Base-by-base conservation (phyloP, 345 rosid genomes). In the Pseudoturritis turrita region DNA sequence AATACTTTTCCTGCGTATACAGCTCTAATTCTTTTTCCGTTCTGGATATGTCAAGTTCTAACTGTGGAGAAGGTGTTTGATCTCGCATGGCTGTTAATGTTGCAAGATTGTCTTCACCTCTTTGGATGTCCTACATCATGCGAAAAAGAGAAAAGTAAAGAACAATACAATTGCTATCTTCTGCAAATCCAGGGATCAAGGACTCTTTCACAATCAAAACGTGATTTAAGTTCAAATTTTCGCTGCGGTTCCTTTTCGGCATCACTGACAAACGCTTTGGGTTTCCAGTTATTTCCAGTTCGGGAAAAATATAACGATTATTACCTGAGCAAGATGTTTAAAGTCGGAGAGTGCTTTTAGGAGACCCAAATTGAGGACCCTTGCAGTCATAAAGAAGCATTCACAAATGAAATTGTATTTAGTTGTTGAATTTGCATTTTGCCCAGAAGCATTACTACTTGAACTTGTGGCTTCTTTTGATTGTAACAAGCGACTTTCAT, bases 381-480 rank as follows among this genome's bases (percentile, higher is more conserved):
- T 84, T 62, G 97, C 97, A 46, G 98, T 92, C 97, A 95, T 95
- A 77, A 92, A 96, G 88, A 96, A 96, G 83, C 97, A 87, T 85
- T 96, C 98, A 79, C 94, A 89, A 47, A 90, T 89, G 82, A 92
- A 95, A 7, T 85, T 70, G 78, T 76, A 89, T 75, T 87, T 88
- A 33, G 78, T 75, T 69, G 81, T 65, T 69, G 72, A 65, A 68
- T 81, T 84, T 54, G 75, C 55, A 65, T 28, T 70, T 7, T 63
- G 66, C 53, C 74, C 80, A 70, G 75, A 73, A 62, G 68, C 64
- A 66, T 67, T 78, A 39, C 81, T 73, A 53, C 88, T 81, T 40
- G 96, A 91, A 80, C 93, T 87, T 65, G 86, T 72, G 67, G 96
- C 93, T 79, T 87, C 89, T 71, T 85, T 88, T 71, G 96, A 87